These are phyloP conservation scores for Gossypium australe DNA, from an alignment of 345 rosid species.

Conservation along the genomic window DNA sequence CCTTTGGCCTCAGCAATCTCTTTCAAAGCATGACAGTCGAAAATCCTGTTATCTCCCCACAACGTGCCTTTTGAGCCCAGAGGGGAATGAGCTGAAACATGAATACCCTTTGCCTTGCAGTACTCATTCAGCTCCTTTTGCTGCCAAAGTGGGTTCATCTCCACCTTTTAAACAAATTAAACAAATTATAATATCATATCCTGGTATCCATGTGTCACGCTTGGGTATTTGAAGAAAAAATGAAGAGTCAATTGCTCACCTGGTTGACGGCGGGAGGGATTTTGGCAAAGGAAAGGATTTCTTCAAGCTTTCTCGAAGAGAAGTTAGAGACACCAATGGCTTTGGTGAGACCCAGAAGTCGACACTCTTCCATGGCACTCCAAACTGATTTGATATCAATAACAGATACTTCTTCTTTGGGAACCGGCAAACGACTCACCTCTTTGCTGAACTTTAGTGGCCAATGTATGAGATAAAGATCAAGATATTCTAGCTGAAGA, in stretches of 20 bases:
- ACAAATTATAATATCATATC: background rate
- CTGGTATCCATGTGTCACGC: background rate
- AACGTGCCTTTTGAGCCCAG: conserved; percentile 56
- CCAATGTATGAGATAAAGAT: conserved; percentile 37
- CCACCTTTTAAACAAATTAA: conserved; percentile 24
- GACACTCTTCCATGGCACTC: conserved; percentile 36
- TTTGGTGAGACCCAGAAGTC: conserved; percentile 18
- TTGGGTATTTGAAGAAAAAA: background rate
- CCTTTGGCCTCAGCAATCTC: conserved; percentile 2
- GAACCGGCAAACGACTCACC: background rate
- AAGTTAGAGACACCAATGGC: conserved; percentile 41
- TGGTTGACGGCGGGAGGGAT: conserved; percentile 30
- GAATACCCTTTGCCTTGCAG: conserved; percentile 47
- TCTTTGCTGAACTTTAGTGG: conserved; percentile 29
- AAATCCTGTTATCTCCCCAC: conserved; percentile 56
- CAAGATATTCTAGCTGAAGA: conserved; percentile 33
- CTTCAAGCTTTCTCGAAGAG: conserved; percentile 24
- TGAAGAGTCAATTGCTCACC: background rate
- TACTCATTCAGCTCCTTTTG: conserved; percentile 57
- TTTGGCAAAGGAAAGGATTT: conserved; percentile 21
- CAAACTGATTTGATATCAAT: conserved; percentile 28
- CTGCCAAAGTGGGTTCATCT: conserved; percentile 80
- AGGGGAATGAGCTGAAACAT: conserved; percentile 52
- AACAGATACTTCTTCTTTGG: conserved; percentile 14
- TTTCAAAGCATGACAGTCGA: conserved; percentile 14